A percentile compares a stretch with the other conserved stretches of the same genome.
phyloP scores from a whole-genome alignment of 306 rosid genomes.

The Hylodesmum podocarpum region DNA sequence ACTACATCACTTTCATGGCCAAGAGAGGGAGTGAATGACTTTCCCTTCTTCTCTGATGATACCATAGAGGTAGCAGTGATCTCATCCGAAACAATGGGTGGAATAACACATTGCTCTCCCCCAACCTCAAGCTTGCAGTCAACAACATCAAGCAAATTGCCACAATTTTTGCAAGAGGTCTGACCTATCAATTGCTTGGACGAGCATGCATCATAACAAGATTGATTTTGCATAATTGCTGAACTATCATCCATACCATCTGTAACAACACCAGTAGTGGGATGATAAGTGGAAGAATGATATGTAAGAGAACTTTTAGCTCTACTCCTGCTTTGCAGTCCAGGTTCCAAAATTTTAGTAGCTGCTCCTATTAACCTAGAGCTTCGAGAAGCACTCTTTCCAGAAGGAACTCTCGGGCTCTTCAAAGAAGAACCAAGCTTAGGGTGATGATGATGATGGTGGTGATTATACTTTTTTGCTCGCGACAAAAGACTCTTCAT shows the following conservation, averaged over 20 bases:
- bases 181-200: conserved; percentile 47
- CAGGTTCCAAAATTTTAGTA: conserved; percentile 84
- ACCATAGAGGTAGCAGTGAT: conserved; percentile 35
- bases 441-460: conserved; percentile 47
- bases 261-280: conserved; percentile 16
- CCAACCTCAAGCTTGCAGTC: conserved; percentile 40
- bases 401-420: conserved; percentile 57
- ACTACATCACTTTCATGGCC: conserved; percentile 45
- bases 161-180: conserved; percentile 68
- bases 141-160: conserved; percentile 53
- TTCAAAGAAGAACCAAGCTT: conserved; percentile 67
- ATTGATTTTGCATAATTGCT: conserved; percentile 29
- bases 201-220: conserved; percentile 34
- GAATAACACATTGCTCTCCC: conserved; percentile 32
- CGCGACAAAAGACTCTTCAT: conserved; percentile 69
- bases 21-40: conserved; percentile 27
- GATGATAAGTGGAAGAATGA: conserved; percentile 43
- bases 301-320: conserved; percentile 54
- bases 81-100: conserved; percentile 40
- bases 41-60: conserved; percentile 43
- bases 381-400: conserved; percentile 57
- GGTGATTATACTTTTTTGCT: conserved; percentile 52
- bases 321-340: conserved; percentile 60
- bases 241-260: conserved; percentile 30
- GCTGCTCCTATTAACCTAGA: conserved; percentile 88